These are phyloP conservation scores for Vitis riparia DNA, from an alignment of 164 flowering plant species.

Conservation along the genomic window DNA sequence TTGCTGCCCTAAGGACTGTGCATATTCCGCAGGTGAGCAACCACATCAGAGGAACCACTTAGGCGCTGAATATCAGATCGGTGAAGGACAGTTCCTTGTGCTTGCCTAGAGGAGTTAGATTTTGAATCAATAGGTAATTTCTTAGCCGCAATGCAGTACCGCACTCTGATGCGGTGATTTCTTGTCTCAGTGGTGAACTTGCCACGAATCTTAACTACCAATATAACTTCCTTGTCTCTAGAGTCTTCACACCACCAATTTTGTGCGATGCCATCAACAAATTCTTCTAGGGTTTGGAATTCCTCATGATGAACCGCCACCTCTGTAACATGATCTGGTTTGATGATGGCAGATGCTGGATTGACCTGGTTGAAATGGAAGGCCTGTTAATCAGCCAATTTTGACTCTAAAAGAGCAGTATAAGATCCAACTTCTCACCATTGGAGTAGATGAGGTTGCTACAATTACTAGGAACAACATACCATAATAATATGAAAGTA, in stretches of 20 bases:
- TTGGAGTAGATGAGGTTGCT: no score
- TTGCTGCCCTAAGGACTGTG: constrained; percentile 35
- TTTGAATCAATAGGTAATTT: constrained; percentile 24
- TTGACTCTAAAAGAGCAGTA: no score
- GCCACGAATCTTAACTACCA: constrained; percentile 55
- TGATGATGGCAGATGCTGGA: constrained; percentile 73
- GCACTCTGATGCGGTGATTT: constrained; percentile 58
- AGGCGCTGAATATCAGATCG: constrained; percentile 54
- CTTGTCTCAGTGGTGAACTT: constrained; percentile 36
- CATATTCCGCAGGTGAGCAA: constrained; percentile 47
- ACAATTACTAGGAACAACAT: no score
- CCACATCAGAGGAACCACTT: constrained; percentile 46
- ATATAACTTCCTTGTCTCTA: constrained; percentile 72
- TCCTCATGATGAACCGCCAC: constrained; percentile 75
- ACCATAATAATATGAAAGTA: no score
- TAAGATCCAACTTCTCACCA: no score
- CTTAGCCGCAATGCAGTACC: constrained; percentile 57
- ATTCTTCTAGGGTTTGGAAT: constrained; percentile 68
- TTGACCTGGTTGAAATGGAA: constrained; percentile 43
- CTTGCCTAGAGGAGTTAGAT: constrained; percentile 22
- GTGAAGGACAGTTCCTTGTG: constrained; percentile 43
- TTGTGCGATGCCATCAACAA: constrained; percentile 83
- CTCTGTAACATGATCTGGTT: constrained; percentile 65
- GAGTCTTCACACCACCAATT: constrained; percentile 92
- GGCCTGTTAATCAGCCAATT: neutral